Percentiles rank a stretch among this genome's conserved stretches.
Evolutionary conservation across 805 yeast genomes (phyloP).

Genomic region (Yarrowia deformans): DNA sequence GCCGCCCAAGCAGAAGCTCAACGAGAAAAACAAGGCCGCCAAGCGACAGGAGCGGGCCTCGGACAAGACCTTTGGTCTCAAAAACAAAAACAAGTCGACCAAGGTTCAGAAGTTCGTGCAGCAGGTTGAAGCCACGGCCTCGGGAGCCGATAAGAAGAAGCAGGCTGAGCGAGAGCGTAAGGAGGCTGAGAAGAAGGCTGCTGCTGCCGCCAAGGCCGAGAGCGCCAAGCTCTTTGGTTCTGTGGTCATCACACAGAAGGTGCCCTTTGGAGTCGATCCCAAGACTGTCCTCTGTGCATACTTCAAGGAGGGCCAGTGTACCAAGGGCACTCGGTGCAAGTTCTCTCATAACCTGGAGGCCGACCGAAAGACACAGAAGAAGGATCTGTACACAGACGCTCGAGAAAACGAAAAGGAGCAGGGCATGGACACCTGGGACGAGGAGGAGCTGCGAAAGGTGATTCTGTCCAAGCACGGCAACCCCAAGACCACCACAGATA

Average conservation of each 20-base stretch:
- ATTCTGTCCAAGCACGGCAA: constrained; percentile 93
- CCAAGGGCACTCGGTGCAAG: constrained; percentile 72
- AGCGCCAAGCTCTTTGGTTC: constrained; percentile 78
- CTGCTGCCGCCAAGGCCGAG: constrained; percentile 87
- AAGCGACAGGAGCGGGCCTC: constrained; percentile 68
- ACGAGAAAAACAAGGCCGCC: constrained; percentile 61
- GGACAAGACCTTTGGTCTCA: constrained; percentile 95
- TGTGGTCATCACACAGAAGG: constrained; percentile 74
- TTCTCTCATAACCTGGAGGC: constrained; percentile 87
- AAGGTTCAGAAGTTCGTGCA: constrained; percentile 79
- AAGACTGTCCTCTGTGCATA: constrained; percentile 89
- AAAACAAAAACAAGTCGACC: constrained; percentile 91
- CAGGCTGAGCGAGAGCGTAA: constrained; percentile 75
- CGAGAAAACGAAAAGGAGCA: constrained; percentile 74
- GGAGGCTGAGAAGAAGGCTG: constrained; percentile 84
- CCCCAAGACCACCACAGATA: constrained; percentile 91
- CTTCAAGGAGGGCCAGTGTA: constrained; percentile 86
- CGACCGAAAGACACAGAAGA: constrained; percentile 89
- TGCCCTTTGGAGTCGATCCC: constrained; percentile 98
- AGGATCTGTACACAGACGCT: constrained; percentile 89
- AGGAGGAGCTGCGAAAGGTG: constrained; percentile 87
- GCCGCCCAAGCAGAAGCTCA: constrained; percentile 63
- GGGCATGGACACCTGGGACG: constrained; percentile 97
- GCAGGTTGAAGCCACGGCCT: constrained; percentile 68
- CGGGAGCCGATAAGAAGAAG: constrained; percentile 64